Percentiles rank a stretch among this genome's conserved stretches.
These are phyloP conservation scores for Aspergillus bertholletiae DNA, from an alignment of 495 filamentous ascomycete species.

Conservation along the genomic window DNA sequence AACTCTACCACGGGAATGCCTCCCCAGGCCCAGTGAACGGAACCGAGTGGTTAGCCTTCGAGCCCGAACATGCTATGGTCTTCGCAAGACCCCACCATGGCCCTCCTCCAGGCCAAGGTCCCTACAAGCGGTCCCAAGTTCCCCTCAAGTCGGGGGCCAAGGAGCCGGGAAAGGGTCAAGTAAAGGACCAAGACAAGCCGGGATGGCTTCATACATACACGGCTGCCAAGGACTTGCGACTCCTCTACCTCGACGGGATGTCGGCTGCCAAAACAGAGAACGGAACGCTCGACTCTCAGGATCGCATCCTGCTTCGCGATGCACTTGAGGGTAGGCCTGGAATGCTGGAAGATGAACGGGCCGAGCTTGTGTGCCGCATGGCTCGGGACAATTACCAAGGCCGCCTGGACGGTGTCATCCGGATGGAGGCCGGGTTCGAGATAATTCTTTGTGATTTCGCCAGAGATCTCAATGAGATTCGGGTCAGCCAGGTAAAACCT, in stretches of 20 bases:
- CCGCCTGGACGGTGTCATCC: slow-evolving; percentile 56
- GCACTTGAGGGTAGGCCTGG: background rate
- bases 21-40: slow-evolving; percentile 36
- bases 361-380: slow-evolving; percentile 47
- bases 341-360: slow-evolving; percentile 41
- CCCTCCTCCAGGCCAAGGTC: background rate
- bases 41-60: slow-evolving; percentile 68
- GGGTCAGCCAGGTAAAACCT: slow-evolving; percentile 26
- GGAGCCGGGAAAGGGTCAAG: background rate
- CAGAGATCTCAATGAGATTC: slow-evolving; percentile 30
- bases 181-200: slow-evolving; percentile 5
- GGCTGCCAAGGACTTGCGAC: slow-evolving; percentile 42
- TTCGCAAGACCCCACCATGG: slow-evolving; percentile 36
- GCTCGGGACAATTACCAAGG: slow-evolving; percentile 41
- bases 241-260: slow-evolving; percentile 61
- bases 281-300: slow-evolving; percentile 58
- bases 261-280: slow-evolving; percentile 52
- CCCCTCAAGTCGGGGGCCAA: background rate
- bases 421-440: slow-evolving; percentile 70
- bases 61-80: slow-evolving; percentile 61
- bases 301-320: slow-evolving; percentile 41
- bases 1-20: slow-evolving; percentile 60
- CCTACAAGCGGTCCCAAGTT: background rate
- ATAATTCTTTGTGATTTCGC: slow-evolving; percentile 64
- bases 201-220: slow-evolving; percentile 55